Evolutionary conservation across 257 asterid species (phyloP).

Genomic region (Plantago elongata): DNA sequence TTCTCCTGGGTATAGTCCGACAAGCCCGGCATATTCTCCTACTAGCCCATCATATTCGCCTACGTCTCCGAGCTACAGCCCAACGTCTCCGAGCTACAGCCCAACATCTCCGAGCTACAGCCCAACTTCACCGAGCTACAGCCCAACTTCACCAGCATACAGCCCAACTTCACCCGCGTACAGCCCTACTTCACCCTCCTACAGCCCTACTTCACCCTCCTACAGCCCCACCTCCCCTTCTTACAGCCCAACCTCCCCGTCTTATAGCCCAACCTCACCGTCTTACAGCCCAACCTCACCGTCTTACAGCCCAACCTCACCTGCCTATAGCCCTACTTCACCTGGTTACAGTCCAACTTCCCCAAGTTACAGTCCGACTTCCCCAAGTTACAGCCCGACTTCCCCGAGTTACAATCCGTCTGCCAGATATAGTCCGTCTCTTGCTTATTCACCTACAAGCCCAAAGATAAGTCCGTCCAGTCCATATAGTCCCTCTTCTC

Average conservation of each 20-base stretch:
- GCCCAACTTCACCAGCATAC: conserved; percentile 75
- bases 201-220: conserved; percentile 76
- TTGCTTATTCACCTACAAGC: conserved; percentile 92
- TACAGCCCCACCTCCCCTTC: conserved; percentile 87
- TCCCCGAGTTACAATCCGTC: conserved; percentile 87
- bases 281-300: conserved; percentile 92
- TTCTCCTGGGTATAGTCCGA: conserved; percentile 90
- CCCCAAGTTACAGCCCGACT: too few relatives aligned
- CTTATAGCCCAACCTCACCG: conserved; percentile 84
- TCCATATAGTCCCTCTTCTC: conserved; percentile 95
- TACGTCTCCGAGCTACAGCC: conserved; percentile 76
- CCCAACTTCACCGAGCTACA: conserved; percentile 72
- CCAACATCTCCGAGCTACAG: conserved; percentile 82
- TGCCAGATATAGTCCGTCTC: conserved; percentile 87
- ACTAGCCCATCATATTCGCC: conserved; percentile 89
- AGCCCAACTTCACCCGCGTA: conserved; percentile 84
- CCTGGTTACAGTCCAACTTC: conserved; percentile 88
- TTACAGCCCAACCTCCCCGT: conserved; percentile 82
- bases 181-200: conserved; percentile 82
- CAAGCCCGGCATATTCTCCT: conserved; percentile 92
- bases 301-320: conserved; percentile 69
- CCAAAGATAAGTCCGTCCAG: conserved; percentile 85
- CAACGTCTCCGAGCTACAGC: conserved; percentile 81
- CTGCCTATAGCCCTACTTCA: conserved; percentile 74
- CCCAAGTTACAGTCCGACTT: conserved; percentile 86